These are phyloP conservation scores for Yueomyces sinensis DNA, from an alignment of 805 yeast species.

Conservation along the genomic window DNA sequence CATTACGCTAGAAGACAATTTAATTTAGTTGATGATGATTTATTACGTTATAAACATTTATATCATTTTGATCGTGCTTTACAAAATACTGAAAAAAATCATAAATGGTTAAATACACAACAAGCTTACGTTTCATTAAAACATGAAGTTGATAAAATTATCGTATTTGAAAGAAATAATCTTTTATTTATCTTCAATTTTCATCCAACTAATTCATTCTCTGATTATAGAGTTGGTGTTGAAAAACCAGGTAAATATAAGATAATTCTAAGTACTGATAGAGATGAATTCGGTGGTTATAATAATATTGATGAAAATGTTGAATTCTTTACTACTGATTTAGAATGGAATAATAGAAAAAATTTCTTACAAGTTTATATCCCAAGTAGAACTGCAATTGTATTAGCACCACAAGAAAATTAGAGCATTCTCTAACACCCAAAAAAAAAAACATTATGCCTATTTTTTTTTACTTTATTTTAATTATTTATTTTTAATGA, in stretches of 20 bases:
- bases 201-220: constrained; percentile 70
- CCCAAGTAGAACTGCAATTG: constrained; percentile 65
- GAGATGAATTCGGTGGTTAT: constrained; percentile 67
- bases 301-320: constrained; percentile 45
- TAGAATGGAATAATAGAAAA: constrained; percentile 67
- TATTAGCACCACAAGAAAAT: constrained; percentile 41
- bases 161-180: constrained; percentile 82
- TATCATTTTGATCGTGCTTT: constrained; percentile 76
- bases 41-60: constrained; percentile 66
- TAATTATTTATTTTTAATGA: no score
- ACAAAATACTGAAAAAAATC: constrained; percentile 61
- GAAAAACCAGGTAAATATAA: constrained; percentile 65
- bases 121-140: constrained; percentile 80
- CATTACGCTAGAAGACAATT: constrained; percentile 94
- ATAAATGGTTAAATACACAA: constrained; percentile 59
- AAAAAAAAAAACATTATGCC: no score
- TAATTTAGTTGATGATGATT: constrained; percentile 67
- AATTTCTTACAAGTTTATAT: constrained; percentile 68
- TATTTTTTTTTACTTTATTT: no score
- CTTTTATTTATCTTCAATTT: constrained; percentile 79
- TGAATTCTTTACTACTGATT: constrained; percentile 56
- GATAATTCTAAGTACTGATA: constrained; percentile 66
- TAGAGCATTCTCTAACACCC: no score
- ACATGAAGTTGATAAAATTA: constrained; percentile 76
- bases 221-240: constrained; percentile 87